Percentiles rank a stretch among this genome's conserved stretches.
Conservation (phyloP, 345 rosid genomes). For the thale cress (Arabidopsis thaliana) region TAIR10.1 NC_003071.7:12715501-12716000, state of each 20-base stretch:
- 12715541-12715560: background rate
- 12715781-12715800: background rate
- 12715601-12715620: background rate
- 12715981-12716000: no score
- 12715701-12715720: background rate
- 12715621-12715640: background rate
- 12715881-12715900: no score
- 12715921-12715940: no score
- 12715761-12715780: background rate
- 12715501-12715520: slow-evolving; percentile 1
- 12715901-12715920: no score
- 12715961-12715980: no score
- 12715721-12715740: no score
- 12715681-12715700: background rate
- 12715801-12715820: background rate
- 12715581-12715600: slow-evolving; percentile 1
- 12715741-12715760: no score
- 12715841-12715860: no score
- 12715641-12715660: background rate
- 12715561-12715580: background rate
- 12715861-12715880: no score
- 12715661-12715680: background rate
- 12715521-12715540: background rate
- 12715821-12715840: no score
- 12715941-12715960: no score